Evolutionary conservation across 176 grass and related monocot genomes (phyloP).

Genomic region (Echinochloa phyllopogon): DNA sequence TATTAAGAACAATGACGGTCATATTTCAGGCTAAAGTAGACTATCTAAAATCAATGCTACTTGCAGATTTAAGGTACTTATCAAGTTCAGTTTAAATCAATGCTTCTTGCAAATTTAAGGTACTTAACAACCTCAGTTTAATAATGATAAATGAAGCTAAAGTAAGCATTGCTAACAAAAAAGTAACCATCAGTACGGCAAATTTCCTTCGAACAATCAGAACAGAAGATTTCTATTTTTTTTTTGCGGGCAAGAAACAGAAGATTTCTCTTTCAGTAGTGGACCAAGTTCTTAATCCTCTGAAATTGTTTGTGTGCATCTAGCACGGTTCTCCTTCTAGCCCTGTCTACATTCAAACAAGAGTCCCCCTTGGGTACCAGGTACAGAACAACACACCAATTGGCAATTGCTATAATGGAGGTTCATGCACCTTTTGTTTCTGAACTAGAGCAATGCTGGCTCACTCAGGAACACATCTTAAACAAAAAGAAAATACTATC

Average conservation of each 20-base stretch:
- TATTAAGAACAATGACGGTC: not conserved
- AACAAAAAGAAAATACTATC: constrained; percentile 23
- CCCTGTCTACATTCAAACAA: not conserved
- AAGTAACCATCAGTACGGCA: not conserved
- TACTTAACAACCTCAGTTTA: constrained; percentile 4
- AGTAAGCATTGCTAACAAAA: not conserved
- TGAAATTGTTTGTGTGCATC: not conserved
- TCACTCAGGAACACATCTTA: constrained; percentile 32
- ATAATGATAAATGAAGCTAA: not conserved
- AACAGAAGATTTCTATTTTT: not conserved
- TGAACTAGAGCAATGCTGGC: constrained; percentile 31
- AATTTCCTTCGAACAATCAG: not conserved
- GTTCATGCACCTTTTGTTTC: constrained; percentile 28
- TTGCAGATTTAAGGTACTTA: not conserved
- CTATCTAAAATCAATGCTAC: constrained; percentile 3
- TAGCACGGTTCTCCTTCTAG: constrained; percentile 7
- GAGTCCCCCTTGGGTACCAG: not conserved
- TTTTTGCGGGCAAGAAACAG: no score
- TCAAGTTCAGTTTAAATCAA: constrained; percentile 8
- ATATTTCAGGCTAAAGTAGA: constrained; percentile 19
- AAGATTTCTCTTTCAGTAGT: not conserved
- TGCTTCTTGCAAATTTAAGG: not conserved
- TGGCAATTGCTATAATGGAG: constrained; percentile 1
- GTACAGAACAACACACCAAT: constrained; percentile 25
- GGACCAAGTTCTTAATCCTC: constrained; percentile 2